Conservation (phyloP, 176 grass and related monocot species). For the Carex parvula region DNA sequence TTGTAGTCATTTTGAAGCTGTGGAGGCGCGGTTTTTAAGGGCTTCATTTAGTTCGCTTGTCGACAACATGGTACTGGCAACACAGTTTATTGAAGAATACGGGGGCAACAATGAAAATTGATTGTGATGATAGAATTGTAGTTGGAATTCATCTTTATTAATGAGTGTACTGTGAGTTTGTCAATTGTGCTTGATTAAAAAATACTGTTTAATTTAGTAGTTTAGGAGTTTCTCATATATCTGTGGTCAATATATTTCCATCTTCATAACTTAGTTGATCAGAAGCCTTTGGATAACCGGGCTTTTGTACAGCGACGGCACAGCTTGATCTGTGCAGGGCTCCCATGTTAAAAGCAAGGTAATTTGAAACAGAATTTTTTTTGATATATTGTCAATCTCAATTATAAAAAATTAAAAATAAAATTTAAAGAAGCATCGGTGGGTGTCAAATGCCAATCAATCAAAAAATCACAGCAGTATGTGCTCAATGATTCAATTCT, state of each 20-base stretch:
- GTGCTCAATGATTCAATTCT: too few species aligned
- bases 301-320: too few species aligned
- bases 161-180: neutral
- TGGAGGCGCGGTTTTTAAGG: constrained; percentile 70
- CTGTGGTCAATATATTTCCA: neutral
- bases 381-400: neutral
- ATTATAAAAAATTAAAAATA: neutral
- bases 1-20: constrained; percentile 67
- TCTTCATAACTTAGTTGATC: neutral
- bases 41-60: constrained; percentile 77
- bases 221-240: neutral
- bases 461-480: too few species aligned
- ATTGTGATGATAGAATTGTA: constrained; percentile 11
- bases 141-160: neutral
- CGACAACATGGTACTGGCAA: constrained; percentile 64
- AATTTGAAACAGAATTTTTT: too few species aligned
- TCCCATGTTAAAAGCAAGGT: too few species aligned
- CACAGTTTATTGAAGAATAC: constrained; percentile 77
- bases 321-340: too few species aligned
- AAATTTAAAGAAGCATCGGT: neutral
- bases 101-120: constrained; percentile 20
- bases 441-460: neutral
- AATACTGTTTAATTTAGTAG: neutral
- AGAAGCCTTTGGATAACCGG: neutral
- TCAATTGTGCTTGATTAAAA: neutral